These are phyloP conservation scores for Erythrobasidium yunnanense DNA, from an alignment of 768 basidiomycete genomes.

Conservation along the genomic window DNA sequence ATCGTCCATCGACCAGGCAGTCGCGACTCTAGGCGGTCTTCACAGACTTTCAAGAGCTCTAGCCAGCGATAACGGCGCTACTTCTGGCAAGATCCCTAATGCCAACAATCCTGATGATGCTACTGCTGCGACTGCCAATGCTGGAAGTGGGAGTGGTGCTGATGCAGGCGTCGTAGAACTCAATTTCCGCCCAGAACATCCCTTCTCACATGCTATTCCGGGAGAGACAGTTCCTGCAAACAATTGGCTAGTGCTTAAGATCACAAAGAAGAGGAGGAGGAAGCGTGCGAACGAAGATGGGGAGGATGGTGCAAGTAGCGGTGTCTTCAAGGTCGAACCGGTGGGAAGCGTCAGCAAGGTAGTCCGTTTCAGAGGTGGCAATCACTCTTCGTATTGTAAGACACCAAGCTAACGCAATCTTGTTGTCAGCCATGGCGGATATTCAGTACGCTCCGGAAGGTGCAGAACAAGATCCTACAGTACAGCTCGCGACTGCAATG, in stretches of 20 bases:
- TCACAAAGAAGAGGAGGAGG: constrained; percentile 53
- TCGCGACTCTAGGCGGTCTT: constrained; percentile 29
- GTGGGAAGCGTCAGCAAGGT: constrained; percentile 70
- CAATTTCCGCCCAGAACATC: constrained; percentile 57
- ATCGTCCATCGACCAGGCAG: constrained; percentile 42
- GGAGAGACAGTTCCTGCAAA: constrained; percentile 66
- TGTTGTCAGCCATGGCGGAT: constrained; percentile 64
- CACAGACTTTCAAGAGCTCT: not conserved
- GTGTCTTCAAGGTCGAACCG: constrained; percentile 64
- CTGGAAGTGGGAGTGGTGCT: no score
- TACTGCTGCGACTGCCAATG: no score
- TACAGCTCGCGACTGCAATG: constrained; percentile 62
- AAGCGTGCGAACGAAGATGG: constrained; percentile 34
- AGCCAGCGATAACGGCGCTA: not conserved
- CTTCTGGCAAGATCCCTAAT: not conserved
- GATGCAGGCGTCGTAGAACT: constrained; percentile 57
- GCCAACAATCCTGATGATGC: not conserved
- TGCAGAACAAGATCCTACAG: constrained; percentile 52
- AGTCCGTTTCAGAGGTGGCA: constrained; percentile 77
- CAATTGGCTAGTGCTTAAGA: constrained; percentile 65
- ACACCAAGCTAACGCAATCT: not conserved
- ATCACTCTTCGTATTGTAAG: not conserved
- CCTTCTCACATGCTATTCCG: constrained; percentile 70
- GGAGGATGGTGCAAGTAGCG: constrained; percentile 26
- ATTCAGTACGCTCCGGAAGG: constrained; percentile 73